phyloP scores from a whole-genome alignment of 805 yeast species.

The Jamesozyma piceae region DNA sequence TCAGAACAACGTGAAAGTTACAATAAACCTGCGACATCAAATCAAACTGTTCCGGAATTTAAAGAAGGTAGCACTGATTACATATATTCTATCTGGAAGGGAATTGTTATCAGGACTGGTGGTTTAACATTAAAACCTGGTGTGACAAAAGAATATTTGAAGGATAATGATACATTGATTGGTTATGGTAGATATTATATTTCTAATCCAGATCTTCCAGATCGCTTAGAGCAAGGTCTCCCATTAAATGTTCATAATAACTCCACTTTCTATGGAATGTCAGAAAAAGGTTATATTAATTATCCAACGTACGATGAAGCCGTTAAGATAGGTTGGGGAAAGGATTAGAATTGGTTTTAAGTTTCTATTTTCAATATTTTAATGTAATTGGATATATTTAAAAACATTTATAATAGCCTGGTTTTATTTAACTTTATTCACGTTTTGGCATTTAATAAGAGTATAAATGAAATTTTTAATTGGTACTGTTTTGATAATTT shows the following conservation, averaged over 20 bases:
- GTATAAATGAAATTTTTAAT: too few species aligned
- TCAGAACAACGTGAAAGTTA: slow-evolving; percentile 37
- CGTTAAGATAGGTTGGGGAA: slow-evolving; percentile 11
- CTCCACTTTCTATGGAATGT: slow-evolving; percentile 35
- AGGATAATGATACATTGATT: slow-evolving; percentile 37
- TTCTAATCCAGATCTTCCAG: slow-evolving; percentile 46
- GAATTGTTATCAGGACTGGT: slow-evolving; percentile 36
- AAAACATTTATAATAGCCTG: too few species aligned
- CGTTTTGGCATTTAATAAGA: too few species aligned
- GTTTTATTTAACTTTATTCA: too few species aligned
- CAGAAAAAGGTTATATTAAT: slow-evolving; percentile 35
- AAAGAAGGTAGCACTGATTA: slow-evolving; percentile 31
- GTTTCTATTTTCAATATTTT: too few species aligned
- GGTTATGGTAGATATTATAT: slow-evolving; percentile 40
- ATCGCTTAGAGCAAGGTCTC: slow-evolving; percentile 33
- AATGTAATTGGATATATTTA: too few species aligned
- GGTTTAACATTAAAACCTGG: slow-evolving; percentile 25
- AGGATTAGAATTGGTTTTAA: slow-evolving; percentile 5
- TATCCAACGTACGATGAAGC: slow-evolving; percentile 32
- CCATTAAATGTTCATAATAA: slow-evolving; percentile 40
- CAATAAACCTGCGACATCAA: not conserved
- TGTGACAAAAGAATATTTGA: slow-evolving; percentile 24
- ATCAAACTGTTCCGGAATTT: slow-evolving; percentile 18
- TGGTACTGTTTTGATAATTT: too few species aligned
- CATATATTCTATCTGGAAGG: slow-evolving; percentile 38